Evolutionary conservation across 2,329 filamentous ascomycete genomes (phyloP).

Genomic region (Aspergillus japonicus): DNA sequence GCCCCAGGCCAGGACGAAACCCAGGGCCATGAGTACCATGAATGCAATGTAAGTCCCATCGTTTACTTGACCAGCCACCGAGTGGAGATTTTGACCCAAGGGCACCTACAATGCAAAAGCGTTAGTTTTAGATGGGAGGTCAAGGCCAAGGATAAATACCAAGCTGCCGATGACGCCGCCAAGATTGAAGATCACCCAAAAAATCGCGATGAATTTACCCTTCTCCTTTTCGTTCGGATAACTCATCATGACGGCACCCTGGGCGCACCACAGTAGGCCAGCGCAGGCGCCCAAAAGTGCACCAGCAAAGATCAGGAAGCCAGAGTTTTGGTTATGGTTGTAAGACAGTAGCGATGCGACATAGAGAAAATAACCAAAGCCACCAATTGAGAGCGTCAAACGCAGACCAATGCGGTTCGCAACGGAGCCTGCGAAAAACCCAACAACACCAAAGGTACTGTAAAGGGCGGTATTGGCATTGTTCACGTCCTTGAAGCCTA

Average conservation of each 20-base stretch:
- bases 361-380: constrained; percentile 51
- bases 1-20: constrained; percentile 66
- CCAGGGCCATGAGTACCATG: constrained; percentile 75
- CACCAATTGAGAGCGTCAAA: constrained; percentile 46
- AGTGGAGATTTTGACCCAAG: constrained; percentile 48
- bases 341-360: constrained; percentile 51
- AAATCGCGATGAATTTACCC: constrained; percentile 84
- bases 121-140: constrained; percentile 1
- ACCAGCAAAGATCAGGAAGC: constrained; percentile 51
- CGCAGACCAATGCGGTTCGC: constrained; percentile 47
- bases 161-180: constrained; percentile 82
- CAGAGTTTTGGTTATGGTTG: constrained; percentile 50
- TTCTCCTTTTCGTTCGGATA: constrained; percentile 80
- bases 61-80: constrained; percentile 40
- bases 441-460: constrained; percentile 66
- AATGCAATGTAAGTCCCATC: constrained; percentile 89
- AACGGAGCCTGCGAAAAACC: constrained; percentile 60
- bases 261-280: constrained; percentile 52
- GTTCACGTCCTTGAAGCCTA: constrained; percentile 59
- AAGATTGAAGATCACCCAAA: constrained; percentile 94
- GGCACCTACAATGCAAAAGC: constrained; percentile 35
- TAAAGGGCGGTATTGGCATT: constrained; percentile 70
- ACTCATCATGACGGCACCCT: constrained; percentile 64
- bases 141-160: constrained; percentile 43
- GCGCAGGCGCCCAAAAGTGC: constrained; percentile 51